Percentiles rank a stretch among this genome's conserved stretches.
These are phyloP conservation scores for Orbilia oligospora DNA, from an alignment of 2,329 filamentous ascomycete species.

Conservation along the genomic window DNA sequence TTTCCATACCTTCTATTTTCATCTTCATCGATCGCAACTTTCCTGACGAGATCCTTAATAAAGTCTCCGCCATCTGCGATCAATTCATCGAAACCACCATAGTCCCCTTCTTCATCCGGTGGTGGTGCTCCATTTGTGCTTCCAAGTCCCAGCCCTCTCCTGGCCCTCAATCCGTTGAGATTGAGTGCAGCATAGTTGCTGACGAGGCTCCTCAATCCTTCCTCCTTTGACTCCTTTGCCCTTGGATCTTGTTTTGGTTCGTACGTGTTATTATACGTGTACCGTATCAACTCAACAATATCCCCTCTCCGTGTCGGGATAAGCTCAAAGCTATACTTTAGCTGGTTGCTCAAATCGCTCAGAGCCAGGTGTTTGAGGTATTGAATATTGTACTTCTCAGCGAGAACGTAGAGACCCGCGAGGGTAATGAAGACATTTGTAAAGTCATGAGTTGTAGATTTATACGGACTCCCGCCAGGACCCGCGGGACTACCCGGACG, in stretches of 20 bases:
- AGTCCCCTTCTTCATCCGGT: conserved; percentile 52
- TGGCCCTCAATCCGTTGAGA: conserved; percentile 50
- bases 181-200: conserved; percentile 55
- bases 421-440: conserved; percentile 67
- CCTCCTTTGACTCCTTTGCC: conserved; percentile 40
- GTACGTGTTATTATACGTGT: conserved; percentile 66
- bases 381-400: conserved; percentile 67
- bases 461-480: conserved; percentile 36
- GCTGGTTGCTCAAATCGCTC: conserved; percentile 51
- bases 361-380: conserved; percentile 65
- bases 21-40: conserved; percentile 57
- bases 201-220: conserved; percentile 51
- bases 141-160: conserved; percentile 45
- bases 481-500: conserved; percentile 48
- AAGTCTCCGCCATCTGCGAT: conserved; percentile 60
- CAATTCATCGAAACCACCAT: conserved; percentile 55
- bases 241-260: conserved; percentile 54
- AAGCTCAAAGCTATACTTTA: conserved; percentile 64
- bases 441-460: conserved; percentile 61
- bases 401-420: conserved; percentile 67
- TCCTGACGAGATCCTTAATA: conserved; percentile 58
- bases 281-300: conserved; percentile 66
- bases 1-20: conserved; percentile 57
- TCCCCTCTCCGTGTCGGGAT: conserved; percentile 63
- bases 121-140: conserved; percentile 49